These are phyloP conservation scores for Psilocybe mexicana DNA, from an alignment of 1,284 basidiomycete species.

Conservation along the genomic window DNA sequence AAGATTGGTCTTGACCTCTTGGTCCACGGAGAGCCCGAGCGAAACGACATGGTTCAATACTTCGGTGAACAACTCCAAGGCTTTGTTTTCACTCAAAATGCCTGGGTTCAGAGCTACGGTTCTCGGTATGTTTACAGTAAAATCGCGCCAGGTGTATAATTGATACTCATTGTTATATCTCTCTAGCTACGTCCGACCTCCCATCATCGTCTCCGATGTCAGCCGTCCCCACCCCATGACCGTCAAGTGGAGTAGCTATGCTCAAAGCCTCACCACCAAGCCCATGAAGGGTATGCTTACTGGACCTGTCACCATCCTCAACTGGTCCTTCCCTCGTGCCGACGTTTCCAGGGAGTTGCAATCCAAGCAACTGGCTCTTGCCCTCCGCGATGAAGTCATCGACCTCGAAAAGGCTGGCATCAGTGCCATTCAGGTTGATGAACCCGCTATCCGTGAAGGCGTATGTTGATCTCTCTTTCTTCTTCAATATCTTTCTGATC, in stretches of 20 bases:
- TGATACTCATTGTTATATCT: constrained; percentile 13
- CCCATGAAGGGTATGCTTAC: constrained; percentile 99
- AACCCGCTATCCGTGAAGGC: constrained; percentile 99
- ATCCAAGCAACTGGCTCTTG: constrained; percentile 97
- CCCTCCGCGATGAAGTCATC: constrained; percentile 97
- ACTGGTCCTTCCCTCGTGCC: constrained; percentile 99
- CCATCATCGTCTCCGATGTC: constrained; percentile 98
- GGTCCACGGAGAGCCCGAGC: constrained; percentile 98
- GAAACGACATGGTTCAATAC: constrained; percentile 99
- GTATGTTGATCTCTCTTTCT: constrained; percentile 43
- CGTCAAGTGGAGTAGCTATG: constrained; percentile 96
- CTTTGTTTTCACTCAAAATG: constrained; percentile 98
- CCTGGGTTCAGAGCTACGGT: constrained; percentile 99
- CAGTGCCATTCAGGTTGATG: constrained; percentile 98
- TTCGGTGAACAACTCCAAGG: constrained; percentile 97
- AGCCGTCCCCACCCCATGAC: constrained; percentile 94
- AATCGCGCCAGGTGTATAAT: not conserved
- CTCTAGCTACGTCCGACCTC: constrained; percentile 94
- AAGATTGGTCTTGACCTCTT: constrained; percentile 94
- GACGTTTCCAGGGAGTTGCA: constrained; percentile 97
- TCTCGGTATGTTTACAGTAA: constrained; percentile 58
- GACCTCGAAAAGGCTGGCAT: constrained; percentile 99
- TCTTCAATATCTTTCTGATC: constrained; percentile 7
- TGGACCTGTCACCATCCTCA: constrained; percentile 95
- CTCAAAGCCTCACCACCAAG: constrained; percentile 91